Base-by-base conservation (phyloP, 192 early-diverging fungal genomes). In the Coemansia sp. region DNA sequence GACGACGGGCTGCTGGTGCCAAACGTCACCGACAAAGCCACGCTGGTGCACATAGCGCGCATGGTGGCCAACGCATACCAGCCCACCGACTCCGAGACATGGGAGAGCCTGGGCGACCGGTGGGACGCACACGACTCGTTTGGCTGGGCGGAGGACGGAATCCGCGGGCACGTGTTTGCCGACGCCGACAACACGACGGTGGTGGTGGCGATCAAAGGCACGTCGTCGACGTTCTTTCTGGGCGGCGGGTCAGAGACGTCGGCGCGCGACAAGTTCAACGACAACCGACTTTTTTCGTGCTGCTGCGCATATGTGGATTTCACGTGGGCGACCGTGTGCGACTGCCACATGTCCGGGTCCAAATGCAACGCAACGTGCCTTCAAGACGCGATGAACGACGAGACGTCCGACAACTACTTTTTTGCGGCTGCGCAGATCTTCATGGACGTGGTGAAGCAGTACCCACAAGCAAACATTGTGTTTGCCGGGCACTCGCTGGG, bases 281-380 rank as follows among this genome's bases (percentile, higher is more conserved):
- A 97, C 80, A 98, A 97, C 71, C 82, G 91, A 10, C 85, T 97
- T 63, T 98, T 96, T 66, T 95, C 93, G 2, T 98, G 96, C 80
- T 98, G 96, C 76, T 98, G 96, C 78, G 96, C 88, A 7, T 87
- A 88, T 40, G 90, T 89, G 9, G 87, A 88, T 50, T 87, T 86
- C 34, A 82, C 81, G 0, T 98, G 96, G 96, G 74, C 69, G 2
- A 75, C 89, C 0, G 90, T 98, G 3, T 98, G 96, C 71, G 85
- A 86, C 65, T 98, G 96, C 76, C 87, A 88, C 60, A 70, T 75
- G 26, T 75, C 80, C 0, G 74, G 82, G 0, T 75, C 81, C 59
- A 72, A 82, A 23, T 91, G 91, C 62, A 81, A 89, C 49, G 63
- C 78, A 6, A 69, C 53, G 10, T 93, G 91, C 57, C 53, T 90